phyloP scores from a whole-genome alignment of 352 stramenopile genomes.

The Phytophthora hybrid region DNA sequence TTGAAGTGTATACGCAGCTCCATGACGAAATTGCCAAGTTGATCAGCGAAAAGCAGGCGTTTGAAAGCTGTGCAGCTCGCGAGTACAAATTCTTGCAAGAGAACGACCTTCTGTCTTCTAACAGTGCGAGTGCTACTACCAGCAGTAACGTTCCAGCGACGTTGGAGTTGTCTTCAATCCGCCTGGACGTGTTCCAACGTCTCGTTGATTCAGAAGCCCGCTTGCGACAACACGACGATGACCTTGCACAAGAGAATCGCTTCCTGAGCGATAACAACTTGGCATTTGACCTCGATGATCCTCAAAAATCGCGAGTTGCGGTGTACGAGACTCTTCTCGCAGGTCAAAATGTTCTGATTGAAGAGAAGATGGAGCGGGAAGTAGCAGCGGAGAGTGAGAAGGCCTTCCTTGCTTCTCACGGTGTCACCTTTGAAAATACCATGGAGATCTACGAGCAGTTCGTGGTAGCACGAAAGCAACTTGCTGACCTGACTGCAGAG shows the following conservation, averaged over 20 bases:
- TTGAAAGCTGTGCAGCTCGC: slow-evolving; percentile 10
- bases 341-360: slow-evolving; percentile 55
- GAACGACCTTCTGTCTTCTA: slow-evolving; percentile 14
- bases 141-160: neutral
- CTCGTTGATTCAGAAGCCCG: slow-evolving; percentile 10
- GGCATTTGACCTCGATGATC: slow-evolving; percentile 7
- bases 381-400: slow-evolving; percentile 43
- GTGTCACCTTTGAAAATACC: slow-evolving; percentile 27
- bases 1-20: slow-evolving; percentile 32
- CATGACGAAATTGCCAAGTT: slow-evolving; percentile 24
- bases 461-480: slow-evolving; percentile 32
- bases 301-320: slow-evolving; percentile 39
- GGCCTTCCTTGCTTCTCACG: slow-evolving; percentile 42
- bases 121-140: neutral
- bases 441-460: slow-evolving; percentile 38
- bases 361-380: slow-evolving; percentile 70
- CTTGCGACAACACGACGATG: slow-evolving; percentile 19
- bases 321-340: slow-evolving; percentile 59
- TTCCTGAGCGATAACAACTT: slow-evolving; percentile 31
- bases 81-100: slow-evolving; percentile 31
- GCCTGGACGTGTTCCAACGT: slow-evolving; percentile 30
- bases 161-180: slow-evolving; percentile 26
- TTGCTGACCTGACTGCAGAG: slow-evolving; percentile 19
- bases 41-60: slow-evolving; percentile 15
- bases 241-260: slow-evolving; percentile 21